phyloP scores from a whole-genome alignment of 2,329 filamentous ascomycete species.

The Calonectria pseudoreteaudii region DNA sequence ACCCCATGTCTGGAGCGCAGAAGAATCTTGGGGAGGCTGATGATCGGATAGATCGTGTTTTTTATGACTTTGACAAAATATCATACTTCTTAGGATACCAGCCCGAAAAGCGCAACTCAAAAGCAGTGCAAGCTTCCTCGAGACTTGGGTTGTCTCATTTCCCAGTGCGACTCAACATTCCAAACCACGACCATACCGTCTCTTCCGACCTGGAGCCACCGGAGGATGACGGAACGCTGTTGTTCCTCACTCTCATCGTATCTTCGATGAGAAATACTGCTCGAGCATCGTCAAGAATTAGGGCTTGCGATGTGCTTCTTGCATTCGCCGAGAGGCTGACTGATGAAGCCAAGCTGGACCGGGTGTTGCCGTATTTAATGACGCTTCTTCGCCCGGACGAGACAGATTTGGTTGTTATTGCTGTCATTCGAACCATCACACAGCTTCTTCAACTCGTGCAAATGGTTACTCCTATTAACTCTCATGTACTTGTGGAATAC shows the following conservation, averaged over 20 bases:
- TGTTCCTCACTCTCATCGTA: constrained; percentile 90
- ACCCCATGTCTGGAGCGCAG: constrained; percentile 72
- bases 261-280: constrained; percentile 91
- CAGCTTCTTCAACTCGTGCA: constrained; percentile 89
- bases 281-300: constrained; percentile 85
- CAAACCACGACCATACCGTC: constrained; percentile 81
- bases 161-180: constrained; percentile 86
- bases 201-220: constrained; percentile 70
- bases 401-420: constrained; percentile 85
- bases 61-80: constrained; percentile 97
- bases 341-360: constrained; percentile 95
- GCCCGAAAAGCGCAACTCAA: constrained; percentile 56
- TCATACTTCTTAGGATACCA: constrained; percentile 90
- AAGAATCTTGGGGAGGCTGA: constrained; percentile 88
- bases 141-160: constrained; percentile 73
- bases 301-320: constrained; percentile 90
- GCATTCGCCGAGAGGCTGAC: constrained; percentile 92
- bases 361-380: constrained; percentile 91
- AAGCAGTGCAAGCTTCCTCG: constrained; percentile 42
- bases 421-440: constrained; percentile 87
- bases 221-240: constrained; percentile 88
- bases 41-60: constrained; percentile 93
- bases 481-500: constrained; percentile 76
- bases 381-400: constrained; percentile 80
- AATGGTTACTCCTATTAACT: constrained; percentile 84